Conservation (phyloP, 2,329 filamentous ascomycete species). For the Xylariaceae sp. region DNA sequence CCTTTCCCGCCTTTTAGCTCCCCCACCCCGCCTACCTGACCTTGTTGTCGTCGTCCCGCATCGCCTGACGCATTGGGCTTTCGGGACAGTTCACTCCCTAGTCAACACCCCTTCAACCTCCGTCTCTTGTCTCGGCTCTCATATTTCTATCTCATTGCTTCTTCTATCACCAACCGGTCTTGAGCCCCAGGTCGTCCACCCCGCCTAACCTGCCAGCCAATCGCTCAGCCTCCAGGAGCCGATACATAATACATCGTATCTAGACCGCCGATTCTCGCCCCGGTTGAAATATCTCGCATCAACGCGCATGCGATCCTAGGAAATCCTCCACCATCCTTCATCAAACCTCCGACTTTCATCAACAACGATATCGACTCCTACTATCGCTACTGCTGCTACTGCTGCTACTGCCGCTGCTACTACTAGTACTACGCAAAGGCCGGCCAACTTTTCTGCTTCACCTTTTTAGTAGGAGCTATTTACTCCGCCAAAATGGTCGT, state of each 20-base stretch:
- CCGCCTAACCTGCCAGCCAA: slow-evolving; percentile 1
- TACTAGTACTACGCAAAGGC: too few relatives aligned
- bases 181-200: slow-evolving; percentile 7
- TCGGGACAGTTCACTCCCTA: slow-evolving; percentile 4
- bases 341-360: slow-evolving; percentile 8
- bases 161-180: slow-evolving; percentile 3
- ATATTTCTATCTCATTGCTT: slow-evolving; percentile 7
- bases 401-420: too few relatives aligned
- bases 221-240: slow-evolving; percentile 13
- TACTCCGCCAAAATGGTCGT: slow-evolving; percentile 48
- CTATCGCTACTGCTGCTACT: not conserved
- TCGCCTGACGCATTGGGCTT: slow-evolving; percentile 3
- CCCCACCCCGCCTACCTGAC: slow-evolving; percentile 1
- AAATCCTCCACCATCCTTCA: slow-evolving; percentile 10
- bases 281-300: slow-evolving; percentile 15
- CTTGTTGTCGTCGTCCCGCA: not conserved
- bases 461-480: slow-evolving; percentile 7
- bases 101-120: slow-evolving; percentile 20
- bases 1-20: slow-evolving; percentile 3
- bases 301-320: slow-evolving; percentile 26
- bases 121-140: not conserved
- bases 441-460: slow-evolving; percentile 2
- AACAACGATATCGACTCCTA: slow-evolving; percentile 3
- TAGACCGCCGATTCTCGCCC: slow-evolving; percentile 25
- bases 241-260: slow-evolving; percentile 17